phyloP scores from a whole-genome alignment of 768 basidiomycete genomes.

The Calocera viscosa region DNA sequence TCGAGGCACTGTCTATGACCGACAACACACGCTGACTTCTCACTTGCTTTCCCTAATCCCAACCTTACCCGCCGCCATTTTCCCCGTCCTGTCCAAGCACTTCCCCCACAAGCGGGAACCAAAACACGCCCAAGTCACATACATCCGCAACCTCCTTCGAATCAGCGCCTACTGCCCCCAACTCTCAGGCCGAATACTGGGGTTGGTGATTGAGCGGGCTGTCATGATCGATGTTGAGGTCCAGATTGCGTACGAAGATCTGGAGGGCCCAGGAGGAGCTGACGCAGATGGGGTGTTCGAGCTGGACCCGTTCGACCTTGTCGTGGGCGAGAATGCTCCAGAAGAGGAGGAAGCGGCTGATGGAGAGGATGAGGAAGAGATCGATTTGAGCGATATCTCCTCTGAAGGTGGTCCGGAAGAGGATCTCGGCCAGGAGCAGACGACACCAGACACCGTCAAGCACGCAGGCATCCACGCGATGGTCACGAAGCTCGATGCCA shows the following conservation, averaged over 20 bases:
- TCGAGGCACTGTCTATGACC: conserved; percentile 69
- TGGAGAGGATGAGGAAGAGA: conserved; percentile 33
- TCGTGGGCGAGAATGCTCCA: conserved; percentile 37
- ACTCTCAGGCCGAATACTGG: conserved; percentile 64
- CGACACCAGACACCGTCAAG: conserved; percentile 34
- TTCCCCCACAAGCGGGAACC: conserved; percentile 92
- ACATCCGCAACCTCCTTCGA: conserved; percentile 77
- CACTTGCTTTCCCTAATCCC: conserved; percentile 85
- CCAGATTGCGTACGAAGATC: conserved; percentile 85
- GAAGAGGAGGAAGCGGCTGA: conserved; percentile 24
- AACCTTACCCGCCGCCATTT: conserved; percentile 74
- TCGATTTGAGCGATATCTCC: conserved; percentile 49
- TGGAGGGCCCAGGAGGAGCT: conserved; percentile 41
- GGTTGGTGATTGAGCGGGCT: conserved; percentile 82
- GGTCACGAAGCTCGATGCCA: conserved; percentile 83
- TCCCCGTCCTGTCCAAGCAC: conserved; percentile 66
- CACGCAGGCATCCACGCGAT: conserved; percentile 69
- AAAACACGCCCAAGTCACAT: conserved; percentile 66
- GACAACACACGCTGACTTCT: conserved; percentile 72
- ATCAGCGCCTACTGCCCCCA: conserved; percentile 81
- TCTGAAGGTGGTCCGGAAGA: conserved; percentile 50
- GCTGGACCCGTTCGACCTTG: conserved; percentile 74
- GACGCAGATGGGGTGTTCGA: conserved; percentile 39
- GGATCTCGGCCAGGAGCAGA: conserved; percentile 25
- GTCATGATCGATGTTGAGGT: conserved; percentile 97